Base-by-base conservation (phyloP, 1,284 basidiomycete species). In the Veloporphyrellus conicus region DNA sequence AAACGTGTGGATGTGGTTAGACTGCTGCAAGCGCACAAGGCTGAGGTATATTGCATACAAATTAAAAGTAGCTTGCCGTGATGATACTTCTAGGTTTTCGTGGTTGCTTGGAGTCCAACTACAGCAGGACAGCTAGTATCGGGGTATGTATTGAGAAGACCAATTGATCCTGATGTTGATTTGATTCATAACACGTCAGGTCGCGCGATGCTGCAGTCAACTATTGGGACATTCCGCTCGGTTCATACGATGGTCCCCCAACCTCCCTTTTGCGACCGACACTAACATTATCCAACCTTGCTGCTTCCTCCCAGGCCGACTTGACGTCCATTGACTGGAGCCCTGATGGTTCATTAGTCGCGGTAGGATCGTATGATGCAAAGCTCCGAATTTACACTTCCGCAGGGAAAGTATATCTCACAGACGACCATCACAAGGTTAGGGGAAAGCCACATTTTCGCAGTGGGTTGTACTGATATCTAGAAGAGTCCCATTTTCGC, bases 301-400 rank as follows among this genome's bases (percentile, higher is more conserved):
- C 76, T 47, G 67, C 70, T 55, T 58, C 71, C 41, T 62, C 76
- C 29, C 70, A 79, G 57, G 68, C 67, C 22, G 83, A 90, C 64
- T 67, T 88, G 45, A 90, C 87, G 15, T 81, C 81, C 23, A 59
- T 90, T 36, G 77, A 84, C 56, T 90, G 88, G 88, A 87, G 78
- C 55, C 59, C 67, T 3, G 79, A 85, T 47, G 87, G 87, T 14
- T 77, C 74, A 19, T 66, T 88, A n/a, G 68, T 90, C 31, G 85
- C 85, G 7, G 76, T 88, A 44, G 87, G 84, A 6, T 87, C 84
- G 12, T 87, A 84, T 52, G 87, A 90, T 56, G 76, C 78, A 9
- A 67, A 79, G 27, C 73, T 90, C 27, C 79, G 87, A 34, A 71
- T 90, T 39, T 83, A 73, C 56, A 79, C 76, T 14, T 63, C 70